Evolutionary conservation across 768 basidiomycete species (phyloP).

Genomic region (Amanita rimosa): DNA sequence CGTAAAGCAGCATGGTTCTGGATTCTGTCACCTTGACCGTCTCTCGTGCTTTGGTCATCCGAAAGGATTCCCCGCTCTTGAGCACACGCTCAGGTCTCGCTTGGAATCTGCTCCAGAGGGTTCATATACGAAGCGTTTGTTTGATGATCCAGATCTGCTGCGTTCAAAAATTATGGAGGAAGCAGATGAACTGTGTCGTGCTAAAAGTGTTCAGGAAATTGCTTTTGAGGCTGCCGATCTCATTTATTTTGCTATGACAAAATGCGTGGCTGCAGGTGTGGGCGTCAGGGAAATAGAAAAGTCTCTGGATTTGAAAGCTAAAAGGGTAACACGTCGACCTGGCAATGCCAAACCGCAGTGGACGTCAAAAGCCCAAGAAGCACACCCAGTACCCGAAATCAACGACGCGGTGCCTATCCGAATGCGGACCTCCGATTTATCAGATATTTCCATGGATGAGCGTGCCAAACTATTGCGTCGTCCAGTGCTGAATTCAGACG

Average conservation of each 20-base stretch:
- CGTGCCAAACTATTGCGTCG: conserved; percentile 69
- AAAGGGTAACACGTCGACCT: conserved; percentile 74
- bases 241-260: conserved; percentile 82
- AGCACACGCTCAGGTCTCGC: conserved; percentile 66
- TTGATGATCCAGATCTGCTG: conserved; percentile 72
- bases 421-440: conserved; percentile 67
- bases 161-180: conserved; percentile 96
- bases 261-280: conserved; percentile 78
- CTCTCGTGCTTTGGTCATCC: conserved; percentile 83
- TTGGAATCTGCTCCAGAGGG: conserved; percentile 73
- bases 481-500: conserved; percentile 78
- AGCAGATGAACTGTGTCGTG: conserved; percentile 90
- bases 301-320: conserved; percentile 77
- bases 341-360: conserved; percentile 92
- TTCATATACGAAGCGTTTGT: conserved; percentile 84
- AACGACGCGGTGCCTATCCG: conserved; percentile 36
- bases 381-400: conserved; percentile 11
- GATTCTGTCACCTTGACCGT: conserved; percentile 89
- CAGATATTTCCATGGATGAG: conserved; percentile 33
- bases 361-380: conserved; percentile 19
- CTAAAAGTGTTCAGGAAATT: conserved; percentile 66
- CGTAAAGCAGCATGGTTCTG: conserved; percentile 80
- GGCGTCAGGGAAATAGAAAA: conserved; percentile 72
- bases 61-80: conserved; percentile 71
- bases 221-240: conserved; percentile 96